Conservation (phyloP, 768 basidiomycete genomes). For the Butyriboletus loyo region DNA sequence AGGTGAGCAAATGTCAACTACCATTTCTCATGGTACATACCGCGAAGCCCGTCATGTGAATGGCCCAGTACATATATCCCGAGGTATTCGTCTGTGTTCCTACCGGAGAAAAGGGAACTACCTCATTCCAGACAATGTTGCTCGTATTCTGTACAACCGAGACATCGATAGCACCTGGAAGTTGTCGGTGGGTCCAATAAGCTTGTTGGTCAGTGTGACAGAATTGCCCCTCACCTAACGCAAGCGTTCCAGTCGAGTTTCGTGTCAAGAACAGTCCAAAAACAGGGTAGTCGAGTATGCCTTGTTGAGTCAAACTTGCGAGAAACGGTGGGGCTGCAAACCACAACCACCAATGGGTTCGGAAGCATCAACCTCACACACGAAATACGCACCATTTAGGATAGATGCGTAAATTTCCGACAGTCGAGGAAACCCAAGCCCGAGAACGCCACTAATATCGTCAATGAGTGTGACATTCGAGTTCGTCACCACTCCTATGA, state of each 20-base stretch:
- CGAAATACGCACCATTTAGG: constrained; percentile 45
- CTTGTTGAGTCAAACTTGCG: constrained; percentile 56
- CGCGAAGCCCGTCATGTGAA: constrained; percentile 53
- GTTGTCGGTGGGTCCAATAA: not conserved
- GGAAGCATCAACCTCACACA: not conserved
- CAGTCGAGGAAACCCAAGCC: constrained; percentile 72
- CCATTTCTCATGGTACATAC: constrained; percentile 33
- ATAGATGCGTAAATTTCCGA: constrained; percentile 51
- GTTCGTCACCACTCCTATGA: constrained; percentile 54
- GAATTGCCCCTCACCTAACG: constrained; percentile 47
- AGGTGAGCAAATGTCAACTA: constrained; percentile 1
- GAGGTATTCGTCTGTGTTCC: constrained; percentile 53
- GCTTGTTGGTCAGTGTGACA: not conserved
- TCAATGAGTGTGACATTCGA: constrained; percentile 63
- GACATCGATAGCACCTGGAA: constrained; percentile 71
- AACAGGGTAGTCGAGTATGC: constrained; percentile 67
- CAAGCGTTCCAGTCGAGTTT: constrained; percentile 57
- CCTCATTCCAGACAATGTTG: constrained; percentile 68
- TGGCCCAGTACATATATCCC: constrained; percentile 75
- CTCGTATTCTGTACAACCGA: constrained; percentile 61
- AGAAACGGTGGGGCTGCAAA: constrained; percentile 66
- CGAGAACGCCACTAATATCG: constrained; percentile 67
- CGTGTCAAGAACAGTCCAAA: constrained; percentile 68
- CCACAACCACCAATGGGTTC: not conserved
- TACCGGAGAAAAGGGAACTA: constrained; percentile 70